These are phyloP conservation scores for Clarireedia sp. DNA, from an alignment of 2,329 filamentous ascomycete genomes.

Conservation along the genomic window DNA sequence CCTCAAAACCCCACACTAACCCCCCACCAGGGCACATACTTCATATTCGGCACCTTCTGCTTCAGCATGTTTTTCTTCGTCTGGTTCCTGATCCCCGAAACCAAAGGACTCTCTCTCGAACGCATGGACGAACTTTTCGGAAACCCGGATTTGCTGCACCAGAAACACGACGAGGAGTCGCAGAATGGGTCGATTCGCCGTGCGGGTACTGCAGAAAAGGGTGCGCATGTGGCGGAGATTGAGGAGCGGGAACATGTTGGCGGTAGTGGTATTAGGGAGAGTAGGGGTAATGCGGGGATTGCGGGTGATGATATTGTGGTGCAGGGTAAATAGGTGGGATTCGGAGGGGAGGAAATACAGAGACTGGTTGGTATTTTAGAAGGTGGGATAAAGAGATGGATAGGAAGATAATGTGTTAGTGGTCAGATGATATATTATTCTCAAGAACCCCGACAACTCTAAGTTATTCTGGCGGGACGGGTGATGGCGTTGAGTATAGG, in stretches of 20 bases:
- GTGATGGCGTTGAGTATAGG: not conserved
- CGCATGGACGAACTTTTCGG: conserved; percentile 26
- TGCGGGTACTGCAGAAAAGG: no score
- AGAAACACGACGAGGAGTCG: conserved; percentile 1
- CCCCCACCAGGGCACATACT: conserved; percentile 47
- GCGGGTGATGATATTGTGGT: not conserved
- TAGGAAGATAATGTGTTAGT: no score
- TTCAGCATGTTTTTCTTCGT: conserved; percentile 43
- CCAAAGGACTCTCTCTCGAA: conserved; percentile 56
- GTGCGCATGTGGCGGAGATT: not conserved
- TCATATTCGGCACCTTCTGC: conserved; percentile 57
- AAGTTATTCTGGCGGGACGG: no score
- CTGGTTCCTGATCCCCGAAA: conserved; percentile 48
- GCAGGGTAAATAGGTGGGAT: no score
- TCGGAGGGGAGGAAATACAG: no score
- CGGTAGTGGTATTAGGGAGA: not conserved
- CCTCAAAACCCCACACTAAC: not conserved
- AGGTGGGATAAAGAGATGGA: not conserved
- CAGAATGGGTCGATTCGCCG: not conserved
- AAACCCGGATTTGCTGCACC: not conserved
- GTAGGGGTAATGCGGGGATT: not conserved
- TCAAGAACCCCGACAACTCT: no score
- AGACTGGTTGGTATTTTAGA: no score
- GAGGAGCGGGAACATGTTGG: not conserved
- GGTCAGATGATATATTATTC: no score